Evolutionary conservation across 2,329 filamentous ascomycete species (phyloP), one percentile per base, ranked within the genome.

Genomic region (Penicillium glabrum): DNA sequence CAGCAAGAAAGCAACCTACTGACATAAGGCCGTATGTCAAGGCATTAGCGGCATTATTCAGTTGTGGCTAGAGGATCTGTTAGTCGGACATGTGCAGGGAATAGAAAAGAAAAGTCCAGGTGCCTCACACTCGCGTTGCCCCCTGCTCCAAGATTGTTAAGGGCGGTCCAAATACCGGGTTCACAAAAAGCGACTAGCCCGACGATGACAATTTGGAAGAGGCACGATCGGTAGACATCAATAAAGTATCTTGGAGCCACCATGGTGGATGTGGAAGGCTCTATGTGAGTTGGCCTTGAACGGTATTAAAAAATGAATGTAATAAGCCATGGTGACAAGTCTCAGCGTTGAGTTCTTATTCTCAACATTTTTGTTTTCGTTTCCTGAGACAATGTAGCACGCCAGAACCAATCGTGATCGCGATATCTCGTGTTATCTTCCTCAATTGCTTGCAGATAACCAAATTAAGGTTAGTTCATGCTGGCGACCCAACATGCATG

Each of bases 11-110:
- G 50, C 80, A 82, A 1, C 77, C 72, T 13, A 81, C 63, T 10
- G 74, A 75, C 78, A 81, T 76, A 24, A 81, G 68, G 0, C 72
- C 77, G 41, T 80, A 82, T 0, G 79, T 74, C 9, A 82, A 66
- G 5, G 79, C 76, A 53, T 81, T 82, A 23, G 77, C 79, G 1
- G 77, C 79, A 54, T 81, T 81, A 53, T 80, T 77, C 0, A 83
- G 73, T 47, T 75, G 81, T 1, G 80, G 80, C 53, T 77, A 49
- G 70, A 69, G 3, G 71, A 71, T 24, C 13, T 44, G 45, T 57
- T 37, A 58, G 51, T 1, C 3, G 8, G 6, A 45, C 13, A 31
- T 39, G 3, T 7, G 9, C 5, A 24, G 21, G 16, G 41, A 31
- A 8, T 5, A 19, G 16, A 19, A 41, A 37, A 44, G n/a, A n/a